Evolutionary conservation across 257 asterid genomes (phyloP), one percentile per base, ranked within the genome.

Genomic region (Plantago elongata): DNA sequence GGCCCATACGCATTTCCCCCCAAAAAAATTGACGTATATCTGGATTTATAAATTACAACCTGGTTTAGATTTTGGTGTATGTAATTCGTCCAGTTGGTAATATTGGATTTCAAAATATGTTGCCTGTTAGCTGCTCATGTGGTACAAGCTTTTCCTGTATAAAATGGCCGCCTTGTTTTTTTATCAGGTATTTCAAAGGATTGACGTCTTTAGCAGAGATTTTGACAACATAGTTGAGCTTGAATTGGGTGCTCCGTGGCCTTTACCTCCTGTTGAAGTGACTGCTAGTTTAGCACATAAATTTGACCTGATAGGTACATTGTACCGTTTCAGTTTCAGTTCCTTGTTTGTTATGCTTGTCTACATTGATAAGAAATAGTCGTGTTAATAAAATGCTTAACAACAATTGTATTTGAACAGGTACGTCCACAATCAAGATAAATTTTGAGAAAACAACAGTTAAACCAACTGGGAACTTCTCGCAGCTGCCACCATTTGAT

Each of bases 201-300:
- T 93, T 29, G 99, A 93, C 45, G 61, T 85, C 69, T 74, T 84
- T 2, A 87, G 87, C 85, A 83, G 75, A 64, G 99, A 93, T 72
- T 93, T 93, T 13, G 99, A 93, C 78, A 92, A 92, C 77, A 85
- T 93, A 44, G 96, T 82, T 9, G 97, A 93, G 71, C 93, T 93
- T 13, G 84, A 93, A 69, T 69, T 93, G 64, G 97, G 97, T 1
- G 79, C 86, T 47, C 97, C 97, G 0, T 93, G 97, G 97, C 99
- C 99, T 66, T 67, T 93, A 22, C 95, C 94, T 7, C 94, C 94
- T 45, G 13, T 83, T 45, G 87, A 86, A 76, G 77, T 70, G 42
- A 93, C 95, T n/a, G 97, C 99, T 43, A 87, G 91, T 60, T 80
- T 93, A 72, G 95, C 90, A 73, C 97, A 93, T 88, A 93, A 93